phyloP scores from a whole-genome alignment of 306 rosid genomes.

The Hippophae rhamnoides region DNA sequence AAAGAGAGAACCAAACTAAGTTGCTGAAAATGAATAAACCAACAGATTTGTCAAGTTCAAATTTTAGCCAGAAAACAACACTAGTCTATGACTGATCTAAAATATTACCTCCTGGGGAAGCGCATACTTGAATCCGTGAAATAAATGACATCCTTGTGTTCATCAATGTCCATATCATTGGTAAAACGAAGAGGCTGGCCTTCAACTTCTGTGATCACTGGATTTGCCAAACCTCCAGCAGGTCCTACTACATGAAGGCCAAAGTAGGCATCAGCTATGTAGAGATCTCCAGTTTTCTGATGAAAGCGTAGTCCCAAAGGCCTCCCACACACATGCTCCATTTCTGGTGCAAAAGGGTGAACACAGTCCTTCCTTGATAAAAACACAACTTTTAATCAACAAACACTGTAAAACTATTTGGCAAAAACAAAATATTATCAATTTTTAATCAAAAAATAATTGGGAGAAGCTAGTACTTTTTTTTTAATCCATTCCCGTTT shows the following conservation, averaged over 20 bases:
- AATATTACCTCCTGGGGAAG: constrained; percentile 63
- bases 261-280: constrained; percentile 80
- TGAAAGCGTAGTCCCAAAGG: constrained; percentile 75
- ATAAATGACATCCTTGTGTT: constrained; percentile 53
- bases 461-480: not conserved
- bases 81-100: not conserved
- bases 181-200: constrained; percentile 68
- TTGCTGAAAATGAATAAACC: no score
- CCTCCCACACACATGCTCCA: constrained; percentile 89
- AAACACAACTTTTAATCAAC: constrained; percentile 6
- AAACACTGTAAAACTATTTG: not conserved
- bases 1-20: no score
- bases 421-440: not conserved
- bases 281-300: constrained; percentile 69
- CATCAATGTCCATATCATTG: constrained; percentile 75
- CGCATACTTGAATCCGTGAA: constrained; percentile 65
- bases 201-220: constrained; percentile 55
- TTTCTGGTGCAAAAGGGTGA: constrained; percentile 67
- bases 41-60: no score
- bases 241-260: constrained; percentile 87
- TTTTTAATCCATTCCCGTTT: not conserved
- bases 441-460: not conserved
- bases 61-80: no score
- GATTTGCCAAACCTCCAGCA: constrained; percentile 69
- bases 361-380: constrained; percentile 52